Evolutionary conservation across 257 asterid species (phyloP).

Genomic region (Solanum appendiculatum): DNA sequence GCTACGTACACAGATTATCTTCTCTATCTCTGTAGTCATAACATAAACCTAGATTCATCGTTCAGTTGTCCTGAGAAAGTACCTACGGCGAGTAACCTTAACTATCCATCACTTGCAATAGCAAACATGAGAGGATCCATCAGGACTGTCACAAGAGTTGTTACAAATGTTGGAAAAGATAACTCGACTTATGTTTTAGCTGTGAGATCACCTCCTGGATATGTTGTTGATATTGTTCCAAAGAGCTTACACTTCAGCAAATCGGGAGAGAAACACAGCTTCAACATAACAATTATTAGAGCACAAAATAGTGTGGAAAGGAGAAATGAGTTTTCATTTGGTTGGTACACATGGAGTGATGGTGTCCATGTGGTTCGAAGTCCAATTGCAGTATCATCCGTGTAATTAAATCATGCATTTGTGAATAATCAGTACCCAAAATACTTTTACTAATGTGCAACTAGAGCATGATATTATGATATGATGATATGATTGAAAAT

Average conservation of each 20-base stretch:
- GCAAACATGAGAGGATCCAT: neutral
- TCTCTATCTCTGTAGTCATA: neutral
- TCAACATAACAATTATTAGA: neutral
- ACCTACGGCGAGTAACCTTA: neutral
- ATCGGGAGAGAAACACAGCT: neutral
- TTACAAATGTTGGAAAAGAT: neutral
- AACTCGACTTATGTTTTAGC: neutral
- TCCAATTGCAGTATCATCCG: too few relatives aligned
- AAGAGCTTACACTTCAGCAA: neutral
- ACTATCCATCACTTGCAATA: neutral
- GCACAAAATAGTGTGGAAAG: neutral
- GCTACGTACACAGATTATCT: neutral
- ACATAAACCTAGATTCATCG: neutral
- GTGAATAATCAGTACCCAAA: too few relatives aligned
- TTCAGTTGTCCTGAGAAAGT: neutral
- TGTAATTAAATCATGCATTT: too few relatives aligned
- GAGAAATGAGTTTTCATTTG: neutral
- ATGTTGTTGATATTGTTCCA: neutral
- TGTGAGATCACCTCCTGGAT: neutral
- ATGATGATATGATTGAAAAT: too few relatives aligned
- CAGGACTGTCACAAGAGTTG: neutral
- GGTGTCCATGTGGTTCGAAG: too few relatives aligned
- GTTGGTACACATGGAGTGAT: neutral
- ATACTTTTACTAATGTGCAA: too few relatives aligned
- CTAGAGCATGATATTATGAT: too few relatives aligned